phyloP scores from a whole-genome alignment of 1,284 basidiomycete species.

The Ustilago xerochloae region DNA sequence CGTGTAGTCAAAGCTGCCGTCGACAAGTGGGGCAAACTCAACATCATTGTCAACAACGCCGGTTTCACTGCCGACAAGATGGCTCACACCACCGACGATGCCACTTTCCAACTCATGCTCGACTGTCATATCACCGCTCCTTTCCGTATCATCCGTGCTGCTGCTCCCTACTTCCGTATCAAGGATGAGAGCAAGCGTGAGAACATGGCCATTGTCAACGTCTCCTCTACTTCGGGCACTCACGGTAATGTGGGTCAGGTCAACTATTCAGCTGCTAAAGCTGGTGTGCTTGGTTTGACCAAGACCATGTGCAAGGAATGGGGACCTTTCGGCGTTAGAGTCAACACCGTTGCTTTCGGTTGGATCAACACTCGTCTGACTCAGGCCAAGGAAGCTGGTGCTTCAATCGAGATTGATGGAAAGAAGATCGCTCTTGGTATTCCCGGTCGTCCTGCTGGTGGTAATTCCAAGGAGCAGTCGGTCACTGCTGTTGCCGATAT shows the following conservation, averaged over 20 bases:
- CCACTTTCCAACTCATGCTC: constrained; percentile 82
- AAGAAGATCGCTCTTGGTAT: constrained; percentile 83
- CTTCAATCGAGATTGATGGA: constrained; percentile 80
- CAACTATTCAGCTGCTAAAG: constrained; percentile 74
- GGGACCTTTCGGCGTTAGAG: constrained; percentile 80
- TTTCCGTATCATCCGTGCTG: constrained; percentile 83
- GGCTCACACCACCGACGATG: constrained; percentile 86
- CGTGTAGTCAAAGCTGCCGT: constrained; percentile 81
- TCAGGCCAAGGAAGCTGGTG: constrained; percentile 80
- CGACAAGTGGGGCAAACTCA: constrained; percentile 65
- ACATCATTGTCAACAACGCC: constrained; percentile 81
- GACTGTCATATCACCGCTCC: constrained; percentile 74
- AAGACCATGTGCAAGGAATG: constrained; percentile 89
- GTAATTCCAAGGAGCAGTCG: constrained; percentile 73
- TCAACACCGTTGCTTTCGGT: constrained; percentile 82
- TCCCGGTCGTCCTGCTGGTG: constrained; percentile 71
- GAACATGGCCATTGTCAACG: constrained; percentile 72
- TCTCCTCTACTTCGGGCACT: constrained; percentile 52
- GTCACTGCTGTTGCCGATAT: constrained; percentile 73
- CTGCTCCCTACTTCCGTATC: constrained; percentile 84
- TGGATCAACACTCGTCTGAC: constrained; percentile 78
- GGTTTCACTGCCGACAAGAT: constrained; percentile 88
- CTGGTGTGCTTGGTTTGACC: constrained; percentile 74
- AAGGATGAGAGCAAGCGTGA: constrained; percentile 74
- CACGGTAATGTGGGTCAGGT: constrained; percentile 77